Evolutionary conservation across 345 rosid genomes (phyloP).

Genomic region (Acer negundo): DNA sequence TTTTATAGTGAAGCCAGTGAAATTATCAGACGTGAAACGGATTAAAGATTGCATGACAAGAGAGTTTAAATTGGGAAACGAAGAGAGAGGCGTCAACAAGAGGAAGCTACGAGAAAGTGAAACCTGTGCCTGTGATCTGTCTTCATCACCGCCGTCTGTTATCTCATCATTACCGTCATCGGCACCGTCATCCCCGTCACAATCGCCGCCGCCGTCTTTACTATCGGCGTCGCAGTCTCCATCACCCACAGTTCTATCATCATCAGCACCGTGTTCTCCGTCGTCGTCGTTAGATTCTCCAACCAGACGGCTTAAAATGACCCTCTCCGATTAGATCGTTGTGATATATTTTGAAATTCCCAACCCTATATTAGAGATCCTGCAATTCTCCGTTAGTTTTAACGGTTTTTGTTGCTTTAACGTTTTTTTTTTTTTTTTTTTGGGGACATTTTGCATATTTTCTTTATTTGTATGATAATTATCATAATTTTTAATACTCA

Average conservation of each 20-base stretch:
- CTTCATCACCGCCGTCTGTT: slow-evolving; percentile 30
- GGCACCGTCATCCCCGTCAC: slow-evolving; percentile 19
- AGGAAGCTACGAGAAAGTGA: slow-evolving; percentile 62
- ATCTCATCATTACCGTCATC: slow-evolving; percentile 24
- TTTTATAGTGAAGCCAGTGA: slow-evolving; percentile 90
- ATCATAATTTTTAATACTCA: not conserved
- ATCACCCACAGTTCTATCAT: slow-evolving; percentile 26
- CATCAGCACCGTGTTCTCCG: slow-evolving; percentile 52
- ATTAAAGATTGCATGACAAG: slow-evolving; percentile 54
- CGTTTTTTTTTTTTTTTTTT: not conserved
- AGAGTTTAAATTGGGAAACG: slow-evolving; percentile 32
- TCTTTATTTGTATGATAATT: slow-evolving; percentile 10
- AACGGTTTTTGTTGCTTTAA: slow-evolving; percentile 40
- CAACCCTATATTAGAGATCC: not conserved
- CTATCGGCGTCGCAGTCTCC: slow-evolving; percentile 2
- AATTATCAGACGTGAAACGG: slow-evolving; percentile 79
- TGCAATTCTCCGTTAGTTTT: slow-evolving; percentile 30
- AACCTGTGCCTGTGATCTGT: slow-evolving; percentile 38
- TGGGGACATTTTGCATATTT: not conserved
- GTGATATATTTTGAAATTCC: slow-evolving; percentile 1
- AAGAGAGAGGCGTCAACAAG: slow-evolving; percentile 38
- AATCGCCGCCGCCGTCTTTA: slow-evolving; percentile 19
- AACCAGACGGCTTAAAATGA: slow-evolving; percentile 48
- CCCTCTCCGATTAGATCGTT: slow-evolving; percentile 24
- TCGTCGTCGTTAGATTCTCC: slow-evolving; percentile 52